phyloP scores from a whole-genome alignment of 129 eudicot genomes.

The Saposhnikovia divaricata region DNA sequence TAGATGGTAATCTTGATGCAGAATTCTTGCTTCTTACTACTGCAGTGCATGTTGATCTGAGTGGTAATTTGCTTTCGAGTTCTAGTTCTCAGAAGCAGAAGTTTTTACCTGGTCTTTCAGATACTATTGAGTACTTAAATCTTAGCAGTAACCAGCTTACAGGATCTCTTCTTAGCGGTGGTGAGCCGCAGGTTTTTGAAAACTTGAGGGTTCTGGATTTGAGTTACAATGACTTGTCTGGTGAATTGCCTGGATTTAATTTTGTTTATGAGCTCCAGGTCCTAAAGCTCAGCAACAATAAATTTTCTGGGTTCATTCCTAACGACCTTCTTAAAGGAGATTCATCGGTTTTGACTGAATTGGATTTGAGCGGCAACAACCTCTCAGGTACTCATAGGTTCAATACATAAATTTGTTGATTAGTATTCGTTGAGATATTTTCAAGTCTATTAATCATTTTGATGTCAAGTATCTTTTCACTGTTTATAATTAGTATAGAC shows the following conservation, averaged over 20 bases:
- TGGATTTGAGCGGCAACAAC: conserved; percentile 92
- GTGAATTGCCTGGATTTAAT: conserved; percentile 86
- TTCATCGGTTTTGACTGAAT: conserved; percentile 63
- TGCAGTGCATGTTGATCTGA: conserved; percentile 73
- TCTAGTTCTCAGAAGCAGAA: conserved; percentile 35
- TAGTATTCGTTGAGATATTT: background rate
- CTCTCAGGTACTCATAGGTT: conserved; percentile 55
- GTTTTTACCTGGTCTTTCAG: conserved; percentile 63
- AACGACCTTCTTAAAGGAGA: conserved; percentile 89
- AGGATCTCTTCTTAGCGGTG: conserved; percentile 70
- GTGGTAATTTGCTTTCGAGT: conserved; percentile 61
- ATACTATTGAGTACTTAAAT: conserved; percentile 67
- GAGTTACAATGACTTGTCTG: conserved; percentile 80
- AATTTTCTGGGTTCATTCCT: conserved; percentile 76
- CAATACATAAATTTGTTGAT: background rate
- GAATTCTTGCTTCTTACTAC: conserved; percentile 67
- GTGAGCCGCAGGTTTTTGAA: conserved; percentile 60
- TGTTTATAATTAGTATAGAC: background rate
- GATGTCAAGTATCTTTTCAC: background rate
- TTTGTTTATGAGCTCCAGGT: conserved; percentile 86
- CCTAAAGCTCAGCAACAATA: conserved; percentile 75
- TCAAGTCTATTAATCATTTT: background rate
- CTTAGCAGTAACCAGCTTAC: conserved; percentile 73
- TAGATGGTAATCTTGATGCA: conserved; percentile 64
- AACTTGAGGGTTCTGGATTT: conserved; percentile 72